Percentiles rank a stretch among this genome's conserved stretches.
Conservation (phyloP, 2,329 filamentous ascomycete species). For the Ceratocystis ficicola region DNA sequence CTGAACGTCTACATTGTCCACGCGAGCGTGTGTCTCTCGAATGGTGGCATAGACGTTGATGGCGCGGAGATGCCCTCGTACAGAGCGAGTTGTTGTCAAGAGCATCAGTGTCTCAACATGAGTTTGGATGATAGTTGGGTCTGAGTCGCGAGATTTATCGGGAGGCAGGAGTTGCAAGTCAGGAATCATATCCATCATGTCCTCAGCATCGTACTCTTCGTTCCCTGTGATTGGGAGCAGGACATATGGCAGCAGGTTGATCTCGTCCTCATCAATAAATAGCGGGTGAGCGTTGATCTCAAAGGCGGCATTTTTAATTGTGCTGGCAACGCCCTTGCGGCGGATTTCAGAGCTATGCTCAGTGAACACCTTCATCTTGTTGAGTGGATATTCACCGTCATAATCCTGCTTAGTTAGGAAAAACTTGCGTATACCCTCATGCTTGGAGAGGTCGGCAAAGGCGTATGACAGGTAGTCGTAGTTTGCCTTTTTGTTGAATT, state of each 20-base stretch:
- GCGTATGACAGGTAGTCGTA: conserved; percentile 91
- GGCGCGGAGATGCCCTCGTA: conserved; percentile 59
- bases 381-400: conserved; percentile 74
- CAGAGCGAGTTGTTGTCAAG: conserved; percentile 64
- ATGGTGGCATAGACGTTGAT: conserved; percentile 83
- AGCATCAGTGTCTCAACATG: conserved; percentile 82
- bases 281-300: conserved; percentile 59
- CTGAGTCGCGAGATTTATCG: conserved; percentile 74
- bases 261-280: conserved; percentile 58
- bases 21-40: conserved; percentile 68
- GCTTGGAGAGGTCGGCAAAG: conserved; percentile 84
- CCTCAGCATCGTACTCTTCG: conserved; percentile 80
- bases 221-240: conserved; percentile 76
- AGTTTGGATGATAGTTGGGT: conserved; percentile 64
- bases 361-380: conserved; percentile 88
- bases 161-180: conserved; percentile 82
- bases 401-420: conserved; percentile 63
- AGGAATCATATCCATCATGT: conserved; percentile 72
- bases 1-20: conserved; percentile 65
- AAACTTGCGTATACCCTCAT: conserved; percentile 60
- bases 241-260: conserved; percentile 78
- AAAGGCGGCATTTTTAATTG: conserved; percentile 89
- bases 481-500: conserved; percentile 72
- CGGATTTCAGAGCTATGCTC: conserved; percentile 75
- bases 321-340: conserved; percentile 85